Percentiles rank a stretch among this genome's conserved stretches.
Evolutionary conservation across 202 grass and related monocot genomes (phyloP).

Genomic region (Musa balbisiana): DNA sequence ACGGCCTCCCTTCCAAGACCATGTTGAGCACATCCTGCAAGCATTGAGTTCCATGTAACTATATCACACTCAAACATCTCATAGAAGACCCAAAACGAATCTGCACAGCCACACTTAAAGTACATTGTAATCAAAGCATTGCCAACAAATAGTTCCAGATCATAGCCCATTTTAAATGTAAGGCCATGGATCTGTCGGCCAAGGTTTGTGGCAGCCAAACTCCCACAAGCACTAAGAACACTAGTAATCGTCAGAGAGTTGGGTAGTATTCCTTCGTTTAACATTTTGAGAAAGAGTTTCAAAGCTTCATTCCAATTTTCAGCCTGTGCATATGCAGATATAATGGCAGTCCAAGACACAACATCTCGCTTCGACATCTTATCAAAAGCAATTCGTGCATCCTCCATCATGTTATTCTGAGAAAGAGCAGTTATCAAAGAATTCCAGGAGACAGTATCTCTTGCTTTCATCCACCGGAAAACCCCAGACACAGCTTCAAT

Average conservation of each 20-base stretch:
- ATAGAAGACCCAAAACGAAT: slow-evolving; percentile 30
- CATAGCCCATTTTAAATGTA: slow-evolving; percentile 36
- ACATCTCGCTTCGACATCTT: slow-evolving; percentile 50
- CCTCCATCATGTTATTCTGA: slow-evolving; percentile 52
- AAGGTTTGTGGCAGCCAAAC: slow-evolving; percentile 37
- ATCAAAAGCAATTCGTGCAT: slow-evolving; percentile 38
- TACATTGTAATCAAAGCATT: slow-evolving; percentile 73
- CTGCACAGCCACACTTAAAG: slow-evolving; percentile 46
- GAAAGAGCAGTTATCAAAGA: slow-evolving; percentile 51
- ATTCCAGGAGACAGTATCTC: slow-evolving; percentile 66
- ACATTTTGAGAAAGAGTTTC: slow-evolving; percentile 49
- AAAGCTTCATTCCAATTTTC: slow-evolving; percentile 43
- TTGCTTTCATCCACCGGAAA: slow-evolving; percentile 41
- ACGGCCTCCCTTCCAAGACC: slow-evolving; percentile 27
- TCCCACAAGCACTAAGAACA: slow-evolving; percentile 45
- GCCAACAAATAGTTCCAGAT: slow-evolving; percentile 49
- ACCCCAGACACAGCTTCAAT: slow-evolving; percentile 41
- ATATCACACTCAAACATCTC: slow-evolving; percentile 22
- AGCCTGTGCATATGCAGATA: slow-evolving; percentile 62
- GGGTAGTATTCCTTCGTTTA: slow-evolving; percentile 36
- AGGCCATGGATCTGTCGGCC: slow-evolving; percentile 48
- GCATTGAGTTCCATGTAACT: slow-evolving; percentile 25
- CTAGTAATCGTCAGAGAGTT: slow-evolving; percentile 48
- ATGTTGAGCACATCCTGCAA: slow-evolving; percentile 25
- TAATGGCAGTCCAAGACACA: slow-evolving; percentile 76